A percentile compares a stretch with the other conserved stretches of the same genome.
These are phyloP conservation scores for Helotiales sp. DNA, from an alignment of 2,329 filamentous ascomycete genomes.

Conservation along the genomic window DNA sequence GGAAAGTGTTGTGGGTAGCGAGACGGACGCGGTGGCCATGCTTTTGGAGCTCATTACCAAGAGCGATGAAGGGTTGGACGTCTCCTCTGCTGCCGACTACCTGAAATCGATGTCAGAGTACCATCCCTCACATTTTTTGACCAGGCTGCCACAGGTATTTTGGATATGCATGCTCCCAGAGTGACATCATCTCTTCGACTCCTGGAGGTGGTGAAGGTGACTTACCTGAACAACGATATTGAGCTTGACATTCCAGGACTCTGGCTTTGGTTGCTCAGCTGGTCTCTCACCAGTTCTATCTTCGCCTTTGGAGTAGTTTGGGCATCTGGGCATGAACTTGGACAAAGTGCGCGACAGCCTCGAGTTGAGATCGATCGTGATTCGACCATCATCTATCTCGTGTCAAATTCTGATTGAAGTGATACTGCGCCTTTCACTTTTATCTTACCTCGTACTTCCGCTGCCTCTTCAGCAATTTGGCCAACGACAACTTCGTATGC, in stretches of 20 bases:
- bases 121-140: too few relatives aligned
- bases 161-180: too few relatives aligned
- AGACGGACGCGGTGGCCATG: conserved; percentile 56
- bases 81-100: conserved; percentile 72
- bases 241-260: conserved; percentile 42
- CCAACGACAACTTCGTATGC: background rate
- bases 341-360: conserved; percentile 25
- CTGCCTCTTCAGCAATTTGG: background rate
- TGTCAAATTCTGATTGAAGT: background rate
- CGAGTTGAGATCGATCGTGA: conserved; percentile 56
- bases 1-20: conserved; percentile 55
- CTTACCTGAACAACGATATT: conserved; percentile 75
- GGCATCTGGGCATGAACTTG: conserved; percentile 3
- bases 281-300: background rate
- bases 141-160: too few relatives aligned
- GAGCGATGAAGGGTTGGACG: conserved; percentile 71
- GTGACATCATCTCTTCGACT: too few relatives aligned
- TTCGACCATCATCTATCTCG: conserved; percentile 49
- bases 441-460: background rate
- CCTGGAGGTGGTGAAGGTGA: too few relatives aligned
- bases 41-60: conserved; percentile 55
- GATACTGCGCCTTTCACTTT: background rate
- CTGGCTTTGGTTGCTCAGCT: background rate
- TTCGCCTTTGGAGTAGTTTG: background rate
- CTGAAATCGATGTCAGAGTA: too few relatives aligned